These are phyloP conservation scores for Sphagnum magellanicum DNA, from an alignment of 228 moss, liverwort and hornwort genomes.

Conservation along the genomic window DNA sequence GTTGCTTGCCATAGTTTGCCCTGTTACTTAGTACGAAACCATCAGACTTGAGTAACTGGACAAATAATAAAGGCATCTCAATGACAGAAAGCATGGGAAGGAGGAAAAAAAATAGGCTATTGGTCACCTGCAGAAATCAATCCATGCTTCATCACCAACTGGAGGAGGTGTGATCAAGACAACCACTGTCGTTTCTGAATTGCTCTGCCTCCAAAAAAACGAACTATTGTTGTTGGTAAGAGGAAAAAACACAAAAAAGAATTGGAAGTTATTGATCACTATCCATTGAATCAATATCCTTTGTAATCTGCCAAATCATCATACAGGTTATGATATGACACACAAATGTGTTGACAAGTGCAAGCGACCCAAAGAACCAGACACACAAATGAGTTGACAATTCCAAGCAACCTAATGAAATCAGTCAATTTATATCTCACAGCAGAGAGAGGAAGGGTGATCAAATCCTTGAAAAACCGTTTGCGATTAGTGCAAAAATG, in stretches of 20 bases:
- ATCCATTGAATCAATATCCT: neutral
- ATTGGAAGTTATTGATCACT: neutral
- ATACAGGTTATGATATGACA: neutral
- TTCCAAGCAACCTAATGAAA: too few species aligned
- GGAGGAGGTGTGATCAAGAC: conserved; percentile 11
- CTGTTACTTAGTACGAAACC: neutral
- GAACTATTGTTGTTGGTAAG: too few species aligned
- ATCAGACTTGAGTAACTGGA: too few species aligned
- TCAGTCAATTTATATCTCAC: too few species aligned
- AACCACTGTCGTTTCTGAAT: neutral
- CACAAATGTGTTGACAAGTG: neutral
- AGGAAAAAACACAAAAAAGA: neutral
- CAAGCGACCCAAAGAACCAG: neutral
- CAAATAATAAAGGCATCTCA: neutral
- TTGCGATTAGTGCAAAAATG: too few species aligned
- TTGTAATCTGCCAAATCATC: neutral
- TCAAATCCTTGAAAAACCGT: neutral
- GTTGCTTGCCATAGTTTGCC: conserved; percentile 5
- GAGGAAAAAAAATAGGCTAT: neutral
- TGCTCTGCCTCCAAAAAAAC: neutral
- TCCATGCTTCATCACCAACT: neutral
- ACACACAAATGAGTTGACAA: neutral
- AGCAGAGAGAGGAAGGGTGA: neutral
- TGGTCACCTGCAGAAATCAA: neutral
- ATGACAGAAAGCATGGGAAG: neutral